phyloP scores from a whole-genome alignment of 306 rosid species.

The Trichosanthes cucumerina region DNA sequence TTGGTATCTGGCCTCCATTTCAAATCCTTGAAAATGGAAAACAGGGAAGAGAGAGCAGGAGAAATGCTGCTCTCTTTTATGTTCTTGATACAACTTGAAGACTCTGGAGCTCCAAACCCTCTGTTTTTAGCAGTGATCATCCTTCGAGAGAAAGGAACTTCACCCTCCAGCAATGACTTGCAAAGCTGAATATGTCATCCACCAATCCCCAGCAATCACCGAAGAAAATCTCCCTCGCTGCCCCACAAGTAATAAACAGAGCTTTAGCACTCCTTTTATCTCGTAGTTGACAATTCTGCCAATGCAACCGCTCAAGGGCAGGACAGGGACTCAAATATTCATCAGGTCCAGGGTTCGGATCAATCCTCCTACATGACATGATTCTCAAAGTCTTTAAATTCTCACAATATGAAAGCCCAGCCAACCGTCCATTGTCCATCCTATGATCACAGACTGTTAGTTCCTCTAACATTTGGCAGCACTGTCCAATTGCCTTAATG shows the following conservation, averaged over 20 bases:
- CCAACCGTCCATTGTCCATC: conserved; percentile 89
- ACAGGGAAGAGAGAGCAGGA: conserved; percentile 48
- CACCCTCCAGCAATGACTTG: conserved; percentile 66
- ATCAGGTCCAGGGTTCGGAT: conserved; percentile 42
- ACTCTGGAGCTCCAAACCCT: conserved; percentile 60
- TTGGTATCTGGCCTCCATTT: conserved; percentile 72
- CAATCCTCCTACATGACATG: conserved; percentile 52
- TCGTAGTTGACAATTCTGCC: conserved; percentile 60
- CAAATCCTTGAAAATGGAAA: conserved; percentile 61
- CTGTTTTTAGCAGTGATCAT: conserved; percentile 70
- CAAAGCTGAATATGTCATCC: conserved; percentile 38
- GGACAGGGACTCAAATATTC: conserved; percentile 59
- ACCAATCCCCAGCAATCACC: conserved; percentile 86
- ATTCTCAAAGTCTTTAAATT: conserved; percentile 73
- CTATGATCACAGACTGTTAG: conserved; percentile 58
- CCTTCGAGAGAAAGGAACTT: conserved; percentile 54
- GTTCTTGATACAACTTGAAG: conserved; percentile 66
- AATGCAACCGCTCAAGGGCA: conserved; percentile 55
- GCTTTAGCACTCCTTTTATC: conserved; percentile 40
- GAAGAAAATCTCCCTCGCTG: conserved; percentile 52
- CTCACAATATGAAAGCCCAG: conserved; percentile 59
- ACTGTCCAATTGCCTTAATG: conserved; percentile 73
- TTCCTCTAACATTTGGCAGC: conserved; percentile 87
- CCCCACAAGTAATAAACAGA: conserved; percentile 41
- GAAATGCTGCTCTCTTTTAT: conserved; percentile 61